Conservation (phyloP, 106 monocot genomes). For the Platanthera guangdongensis region DNA sequence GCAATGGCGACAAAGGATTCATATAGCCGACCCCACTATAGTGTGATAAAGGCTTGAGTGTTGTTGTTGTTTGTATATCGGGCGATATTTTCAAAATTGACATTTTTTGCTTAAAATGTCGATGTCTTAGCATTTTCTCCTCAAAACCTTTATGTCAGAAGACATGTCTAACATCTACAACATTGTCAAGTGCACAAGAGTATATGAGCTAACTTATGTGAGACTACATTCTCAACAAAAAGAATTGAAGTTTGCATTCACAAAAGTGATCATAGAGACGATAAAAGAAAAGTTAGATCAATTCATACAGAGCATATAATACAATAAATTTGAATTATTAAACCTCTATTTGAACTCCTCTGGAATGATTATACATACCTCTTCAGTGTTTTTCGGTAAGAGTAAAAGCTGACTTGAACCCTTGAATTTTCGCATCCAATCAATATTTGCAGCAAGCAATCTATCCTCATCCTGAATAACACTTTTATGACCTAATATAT, state of each 20-base stretch:
- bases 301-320: not conserved
- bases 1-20: too few species aligned
- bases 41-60: too few species aligned
- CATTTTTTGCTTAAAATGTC: too few species aligned
- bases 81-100: too few species aligned
- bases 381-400: conserved; percentile 58
- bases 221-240: too few species aligned
- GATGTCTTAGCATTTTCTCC: too few species aligned
- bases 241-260: not conserved
- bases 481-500: conserved; percentile 64
- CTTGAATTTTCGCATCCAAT: conserved; percentile 90
- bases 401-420: conserved; percentile 87
- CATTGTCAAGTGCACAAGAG: not conserved
- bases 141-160: too few species aligned
- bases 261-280: not conserved
- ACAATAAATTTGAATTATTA: not conserved
- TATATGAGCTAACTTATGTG: too few species aligned
- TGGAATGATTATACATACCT: conserved; percentile 40
- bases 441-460: conserved; percentile 66
- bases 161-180: too few species aligned
- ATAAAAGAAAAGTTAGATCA: not conserved
- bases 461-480: conserved; percentile 90
- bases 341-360: not conserved
- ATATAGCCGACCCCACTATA: too few species aligned
- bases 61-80: too few species aligned